Base-by-base conservation (phyloP, 768 basidiomycete species). In the Mycena vitilis region DNA sequence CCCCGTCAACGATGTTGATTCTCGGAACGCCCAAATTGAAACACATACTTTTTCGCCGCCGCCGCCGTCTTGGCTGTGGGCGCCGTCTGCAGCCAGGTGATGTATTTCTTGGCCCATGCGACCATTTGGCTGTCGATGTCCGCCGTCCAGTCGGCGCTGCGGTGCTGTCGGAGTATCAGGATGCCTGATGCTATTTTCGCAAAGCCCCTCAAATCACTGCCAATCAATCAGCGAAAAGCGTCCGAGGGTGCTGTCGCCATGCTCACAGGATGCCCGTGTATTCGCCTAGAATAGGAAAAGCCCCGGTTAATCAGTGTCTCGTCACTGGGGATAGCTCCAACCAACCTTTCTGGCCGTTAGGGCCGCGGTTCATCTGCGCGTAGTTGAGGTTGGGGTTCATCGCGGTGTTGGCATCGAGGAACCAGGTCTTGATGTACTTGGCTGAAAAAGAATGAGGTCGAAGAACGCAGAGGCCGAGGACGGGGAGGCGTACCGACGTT, bases 311-410 rank as follows among this genome's bases (percentile, higher is more conserved):
- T 22, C 54, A 15, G 13, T 37, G 30, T 11, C 45, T 5, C 12
- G 44, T 34, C 38, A 9, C 23, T 15, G 22, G 18, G 25, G 48
- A 40, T 23, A 8, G 6, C 10, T 86, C 55, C 79, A 80, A 64
- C 55, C 79, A 80, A 64, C 86, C 86, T 22, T 68, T 58, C 70
- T 81, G 77, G 13, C 81, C 80, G 54, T 69, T 69, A 8, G 83
- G 82, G 53, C 83, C 84, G 7, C 84, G 79, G 60, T 81, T 66
- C 76, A 88, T 83, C 69, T 89, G 88, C 0, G 81, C 84, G 71
- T 84, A 92, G 63, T 88, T 81, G 51, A 92, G 78, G 71, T 89
- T 87, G 0, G 90, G 90, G 63, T 88, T 90, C 90, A 92, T 91
- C 48, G 68, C 76, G 1, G 90, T 91, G 6, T 75, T 79, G 1